Conservation (phyloP, 495 filamentous ascomycete species). For the Aspergillus baeticus region DNA sequence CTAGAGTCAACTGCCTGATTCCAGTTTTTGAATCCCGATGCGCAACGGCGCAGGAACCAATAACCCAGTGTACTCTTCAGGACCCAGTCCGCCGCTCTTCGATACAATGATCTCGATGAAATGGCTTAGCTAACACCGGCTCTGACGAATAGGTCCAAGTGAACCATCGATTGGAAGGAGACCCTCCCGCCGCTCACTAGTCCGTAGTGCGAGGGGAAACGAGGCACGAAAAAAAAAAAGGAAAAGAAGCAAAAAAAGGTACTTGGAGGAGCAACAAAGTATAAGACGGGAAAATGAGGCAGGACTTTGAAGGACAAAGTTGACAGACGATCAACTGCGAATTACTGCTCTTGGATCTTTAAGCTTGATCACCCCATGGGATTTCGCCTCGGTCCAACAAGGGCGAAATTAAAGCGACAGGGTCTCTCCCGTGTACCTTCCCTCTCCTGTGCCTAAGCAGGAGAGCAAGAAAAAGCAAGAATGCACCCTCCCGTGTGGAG, state of each 20-base stretch:
- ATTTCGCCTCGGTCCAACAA: constrained; percentile 1
- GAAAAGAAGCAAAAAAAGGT: neutral
- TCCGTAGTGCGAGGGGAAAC: constrained; percentile 6
- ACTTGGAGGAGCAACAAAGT: neutral
- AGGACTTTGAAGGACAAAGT: constrained; percentile 1
- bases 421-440: neutral
- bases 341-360: neutral
- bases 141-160: constrained; percentile 7
- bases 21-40: neutral
- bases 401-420: neutral
- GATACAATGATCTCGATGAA: constrained; percentile 11
- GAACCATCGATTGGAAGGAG: neutral
- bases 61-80: too few species aligned
- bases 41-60: too few species aligned
- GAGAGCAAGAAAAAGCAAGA: constrained; percentile 17
- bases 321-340: neutral
- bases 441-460: neutral
- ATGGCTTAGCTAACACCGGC: constrained; percentile 13
- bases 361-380: neutral
- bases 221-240: neutral
- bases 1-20: constrained; percentile 1
- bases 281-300: neutral
- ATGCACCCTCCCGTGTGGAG: constrained; percentile 16
- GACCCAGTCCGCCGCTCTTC: constrained; percentile 4
- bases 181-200: constrained; percentile 11